These are phyloP conservation scores for Musa troglodytarum DNA, from an alignment of 176 grass and related monocot genomes.

Conservation along the genomic window DNA sequence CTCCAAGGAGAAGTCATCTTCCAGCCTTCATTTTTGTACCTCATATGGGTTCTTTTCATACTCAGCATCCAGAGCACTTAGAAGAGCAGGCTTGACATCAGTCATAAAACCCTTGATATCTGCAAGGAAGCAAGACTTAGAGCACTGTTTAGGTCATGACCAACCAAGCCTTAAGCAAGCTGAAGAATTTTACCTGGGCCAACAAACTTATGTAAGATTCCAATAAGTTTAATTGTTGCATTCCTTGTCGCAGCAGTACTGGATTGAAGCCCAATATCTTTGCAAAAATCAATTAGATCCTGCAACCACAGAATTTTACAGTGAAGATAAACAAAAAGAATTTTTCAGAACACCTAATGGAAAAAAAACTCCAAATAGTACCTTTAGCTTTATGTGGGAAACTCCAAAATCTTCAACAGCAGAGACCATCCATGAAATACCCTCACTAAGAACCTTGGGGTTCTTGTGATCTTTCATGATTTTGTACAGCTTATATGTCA, in stretches of 20 bases:
- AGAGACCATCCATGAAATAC: conserved; percentile 96
- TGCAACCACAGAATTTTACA: conserved; percentile 27
- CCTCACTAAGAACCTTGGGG: conserved; percentile 93
- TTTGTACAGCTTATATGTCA: conserved; percentile 75
- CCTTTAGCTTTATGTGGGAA: conserved; percentile 91
- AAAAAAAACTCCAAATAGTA: conserved; percentile 17
- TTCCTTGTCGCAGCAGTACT: conserved; percentile 79
- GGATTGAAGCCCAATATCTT: conserved; percentile 87
- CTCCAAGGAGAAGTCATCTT: not conserved
- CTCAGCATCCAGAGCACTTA: conserved; percentile 72
- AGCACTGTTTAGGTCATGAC: not conserved
- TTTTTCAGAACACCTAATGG: not conserved
- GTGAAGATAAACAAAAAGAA: conserved; percentile 22
- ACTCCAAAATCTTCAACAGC: conserved; percentile 90
- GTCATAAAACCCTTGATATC: conserved; percentile 92
- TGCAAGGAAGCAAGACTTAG: conserved; percentile 33
- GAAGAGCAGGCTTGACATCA: conserved; percentile 95
- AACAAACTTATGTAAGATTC: conserved; percentile 88
- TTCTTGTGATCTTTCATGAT: conserved; percentile 99
- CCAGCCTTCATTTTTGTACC: conserved; percentile 23
- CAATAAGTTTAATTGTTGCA: conserved; percentile 90
- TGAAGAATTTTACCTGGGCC: conserved; percentile 63
- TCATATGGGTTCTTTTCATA: conserved; percentile 98
- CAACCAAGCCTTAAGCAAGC: not conserved
- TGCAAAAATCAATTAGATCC: conserved; percentile 98